Evolutionary conservation across 2,329 filamentous ascomycete species (phyloP), one percentile per base, ranked within the genome.

Genomic region (Curvularia sp.): DNA sequence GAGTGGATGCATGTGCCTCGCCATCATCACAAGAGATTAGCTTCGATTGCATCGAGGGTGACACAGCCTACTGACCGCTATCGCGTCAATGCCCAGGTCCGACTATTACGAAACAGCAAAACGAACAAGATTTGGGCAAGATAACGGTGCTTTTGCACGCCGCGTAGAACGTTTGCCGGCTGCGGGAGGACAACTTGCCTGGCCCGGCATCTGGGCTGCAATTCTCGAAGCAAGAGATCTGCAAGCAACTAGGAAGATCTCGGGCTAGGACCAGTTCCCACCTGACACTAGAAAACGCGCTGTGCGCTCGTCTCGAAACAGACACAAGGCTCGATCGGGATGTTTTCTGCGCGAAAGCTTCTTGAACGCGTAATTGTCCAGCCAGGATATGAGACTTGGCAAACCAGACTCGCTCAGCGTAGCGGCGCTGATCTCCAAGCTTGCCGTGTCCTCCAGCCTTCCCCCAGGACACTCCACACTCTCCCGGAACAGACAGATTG

Each of bases 371-470:
- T 52, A 52, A 64, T 54, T 38, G 38, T 38, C 45, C 46, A 19
- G 41, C 43, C 27, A 38, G 38, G 48, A 50, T 50, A 30, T 19
- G 34, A 21, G 42, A 36, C 54, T 59, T 61, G 59, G 59, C 59
- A 54, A 45, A 51, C 38, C 52, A 46, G 39, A 49, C 52, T 48
- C 32, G 46, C 38, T 48, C 27, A 28, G 32, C 42, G 45, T 53
- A 59, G 59, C 49, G 58, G 52, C 50, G 59, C 49, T 55, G 52
- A 61, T 61, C 59, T 32, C 49, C 34, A 57, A 49, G 28, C 34
- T 45, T 61, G 30, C 30, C 46, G 38, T 32, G 18, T 23, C 46
- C 42, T 41, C 42, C 46, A 36, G 38, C 39, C 34, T 49, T 50
- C 45, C 43, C 43, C 48, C 47, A 45, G 43, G 32, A 34, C 30